phyloP scores from a whole-genome alignment of 768 basidiomycete species.

The Rhizopogon salebrosus region DNA sequence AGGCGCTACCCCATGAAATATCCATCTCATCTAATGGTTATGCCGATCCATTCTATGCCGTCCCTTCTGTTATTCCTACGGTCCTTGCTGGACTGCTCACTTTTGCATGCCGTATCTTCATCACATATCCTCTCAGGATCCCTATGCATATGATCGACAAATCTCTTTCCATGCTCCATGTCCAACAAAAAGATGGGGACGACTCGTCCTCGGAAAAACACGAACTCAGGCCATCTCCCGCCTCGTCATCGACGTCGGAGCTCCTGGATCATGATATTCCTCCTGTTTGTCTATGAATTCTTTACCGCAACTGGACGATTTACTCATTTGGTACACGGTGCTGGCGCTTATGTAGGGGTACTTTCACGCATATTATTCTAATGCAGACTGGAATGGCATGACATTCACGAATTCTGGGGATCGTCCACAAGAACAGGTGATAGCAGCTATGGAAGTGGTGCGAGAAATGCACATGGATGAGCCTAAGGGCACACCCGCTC shows the following conservation, averaged over 20 bases:
- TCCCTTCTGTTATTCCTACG: constrained; percentile 24
- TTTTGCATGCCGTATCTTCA: constrained; percentile 42
- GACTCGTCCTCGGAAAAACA: constrained; percentile 24
- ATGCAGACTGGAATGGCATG: constrained; percentile 23
- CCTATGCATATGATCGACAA: constrained; percentile 37
- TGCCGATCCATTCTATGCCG: constrained; percentile 25
- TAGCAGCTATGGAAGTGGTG: not conserved
- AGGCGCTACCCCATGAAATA: constrained; percentile 20
- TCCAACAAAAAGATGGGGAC: constrained; percentile 22
- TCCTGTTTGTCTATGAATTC: constrained; percentile 49
- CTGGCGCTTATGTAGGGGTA: constrained; percentile 43
- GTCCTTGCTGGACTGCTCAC: constrained; percentile 35
- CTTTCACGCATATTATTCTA: constrained; percentile 34
- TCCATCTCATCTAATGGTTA: constrained; percentile 15
- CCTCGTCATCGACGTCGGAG: constrained; percentile 23
- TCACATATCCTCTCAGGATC: constrained; percentile 46
- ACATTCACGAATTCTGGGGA: constrained; percentile 9
- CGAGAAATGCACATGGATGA: not conserved
- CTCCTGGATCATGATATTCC: constrained; percentile 28
- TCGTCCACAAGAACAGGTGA: not conserved
- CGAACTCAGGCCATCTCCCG: constrained; percentile 20
- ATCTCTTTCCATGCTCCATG: constrained; percentile 30
- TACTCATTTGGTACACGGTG: constrained; percentile 41
- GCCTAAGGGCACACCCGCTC: constrained; percentile 2
- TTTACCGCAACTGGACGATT: constrained; percentile 28